Evolutionary conservation across 768 basidiomycete species (phyloP).

Genomic region (Strobilomyces confusus): DNA sequence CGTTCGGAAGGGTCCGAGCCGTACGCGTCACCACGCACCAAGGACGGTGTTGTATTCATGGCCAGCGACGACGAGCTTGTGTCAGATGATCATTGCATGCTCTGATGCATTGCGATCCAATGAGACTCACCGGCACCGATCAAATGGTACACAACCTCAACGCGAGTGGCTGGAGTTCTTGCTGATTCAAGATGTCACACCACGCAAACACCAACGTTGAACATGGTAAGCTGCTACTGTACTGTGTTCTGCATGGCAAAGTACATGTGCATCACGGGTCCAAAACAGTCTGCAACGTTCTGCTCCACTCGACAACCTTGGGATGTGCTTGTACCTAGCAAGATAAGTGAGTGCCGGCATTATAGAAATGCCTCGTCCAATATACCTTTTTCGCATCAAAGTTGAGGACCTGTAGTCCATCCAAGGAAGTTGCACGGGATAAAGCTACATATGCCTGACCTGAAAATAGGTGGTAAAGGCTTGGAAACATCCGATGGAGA

Average conservation of each 20-base stretch:
- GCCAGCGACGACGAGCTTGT: not conserved
- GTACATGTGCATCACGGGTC: constrained; percentile 7
- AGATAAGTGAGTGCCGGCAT: constrained; percentile 2
- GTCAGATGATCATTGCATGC: not conserved
- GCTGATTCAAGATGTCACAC: not conserved
- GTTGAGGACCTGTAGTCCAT: constrained; percentile 80
- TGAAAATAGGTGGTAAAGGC: constrained; percentile 24
- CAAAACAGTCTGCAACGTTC: constrained; percentile 53
- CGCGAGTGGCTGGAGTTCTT: too few relatives aligned
- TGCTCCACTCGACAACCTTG: constrained; percentile 70
- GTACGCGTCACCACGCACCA: not conserved
- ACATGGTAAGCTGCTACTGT: not conserved
- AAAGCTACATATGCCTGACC: constrained; percentile 91
- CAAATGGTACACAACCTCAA: too few relatives aligned
- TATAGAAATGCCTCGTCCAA: not conserved
- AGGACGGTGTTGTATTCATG: not conserved
- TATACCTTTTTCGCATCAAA: constrained; percentile 72
- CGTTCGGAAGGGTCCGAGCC: not conserved
- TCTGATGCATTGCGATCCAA: not conserved
- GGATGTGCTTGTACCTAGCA: constrained; percentile 65
- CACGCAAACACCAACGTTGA: not conserved
- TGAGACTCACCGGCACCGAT: not conserved
- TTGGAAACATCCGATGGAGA: not conserved
- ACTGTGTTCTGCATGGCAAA: not conserved
- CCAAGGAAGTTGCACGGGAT: constrained; percentile 82